Conservation (phyloP, 176 grass and related monocot species). For the Oryza nivara region DNA sequence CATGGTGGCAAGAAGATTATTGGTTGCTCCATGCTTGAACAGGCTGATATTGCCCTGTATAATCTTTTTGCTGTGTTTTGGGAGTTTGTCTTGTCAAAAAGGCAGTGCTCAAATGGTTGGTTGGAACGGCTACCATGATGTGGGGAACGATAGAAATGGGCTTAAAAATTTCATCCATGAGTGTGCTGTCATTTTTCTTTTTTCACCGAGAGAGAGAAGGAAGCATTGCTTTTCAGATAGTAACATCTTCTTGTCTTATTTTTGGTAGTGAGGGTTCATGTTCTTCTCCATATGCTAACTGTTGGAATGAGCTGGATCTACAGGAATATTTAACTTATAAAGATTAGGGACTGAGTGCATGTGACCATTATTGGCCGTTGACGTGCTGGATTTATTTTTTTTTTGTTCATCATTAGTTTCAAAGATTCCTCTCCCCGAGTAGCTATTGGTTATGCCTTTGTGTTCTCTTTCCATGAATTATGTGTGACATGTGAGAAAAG, state of each 20-base stretch:
- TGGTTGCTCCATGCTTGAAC: background rate
- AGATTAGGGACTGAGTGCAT: background rate
- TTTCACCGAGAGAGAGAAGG: background rate
- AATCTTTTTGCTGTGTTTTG: background rate
- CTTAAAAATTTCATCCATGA: background rate
- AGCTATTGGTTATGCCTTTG: background rate
- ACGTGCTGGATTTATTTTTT: background rate
- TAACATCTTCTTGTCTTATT: background rate
- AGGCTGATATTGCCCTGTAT: background rate
- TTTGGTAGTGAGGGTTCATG: background rate
- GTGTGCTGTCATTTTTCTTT: background rate
- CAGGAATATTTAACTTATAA: background rate
- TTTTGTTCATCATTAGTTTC: conserved; percentile 10
- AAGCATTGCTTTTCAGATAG: background rate
- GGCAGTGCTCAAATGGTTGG: background rate
- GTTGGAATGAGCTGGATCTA: conserved; percentile 3
- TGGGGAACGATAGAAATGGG: background rate
- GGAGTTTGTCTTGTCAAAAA: background rate
- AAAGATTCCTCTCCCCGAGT: conserved; percentile 8
- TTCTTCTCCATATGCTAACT: background rate
- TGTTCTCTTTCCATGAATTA: background rate
- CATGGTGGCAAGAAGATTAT: background rate
- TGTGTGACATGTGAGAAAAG: background rate
- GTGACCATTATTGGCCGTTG: conserved; percentile 9
- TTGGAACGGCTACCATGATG: background rate